Evolutionary conservation across 306 rosid genomes (phyloP), one percentile per base, ranked within the genome.

Genomic region (Albizia julibrissin): DNA sequence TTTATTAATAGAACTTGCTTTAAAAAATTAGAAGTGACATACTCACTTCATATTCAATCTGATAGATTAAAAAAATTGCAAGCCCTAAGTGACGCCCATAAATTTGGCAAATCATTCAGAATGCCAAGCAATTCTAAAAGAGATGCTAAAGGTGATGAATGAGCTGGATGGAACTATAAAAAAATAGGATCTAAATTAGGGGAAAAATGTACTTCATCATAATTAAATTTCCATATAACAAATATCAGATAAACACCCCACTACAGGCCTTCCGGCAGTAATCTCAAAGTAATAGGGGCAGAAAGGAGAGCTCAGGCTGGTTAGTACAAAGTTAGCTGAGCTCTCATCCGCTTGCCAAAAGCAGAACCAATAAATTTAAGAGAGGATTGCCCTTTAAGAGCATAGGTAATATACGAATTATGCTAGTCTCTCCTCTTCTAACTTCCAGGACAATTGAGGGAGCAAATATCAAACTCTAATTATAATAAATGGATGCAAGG

Each of bases 101-200:
- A 33, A 34, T 13, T 39, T 39, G 73, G 50, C 29, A 46, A 50
- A 46, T 52, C 64, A 82, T 80, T 69, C 79, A 47, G 59, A 1
- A 26, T 22, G 72, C 18, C 43, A 19, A 49, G 56, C 18, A 59
- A 43, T 61, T 4, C 3, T 18, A 19, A 43, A 33, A 8, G 18
- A 27, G 44, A 19, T 31, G 71, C 77, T 37, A 80, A 33, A 56
- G 2, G 69, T 19, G 68, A 67, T 24, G n/a, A 13, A 56, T 73
- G 19, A 9, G 18, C 76, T 65, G 61, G 59, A 14, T 8, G 77
- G 24, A 11, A 13, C 56, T 31, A 1, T 2, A 2, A 67, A 46
- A 14, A 22, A 3, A 40, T 11, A n/a, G 13, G 67, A 82, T 10
- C 10, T 6, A 0, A 26, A 44, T 26, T 19, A 21, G 5, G 69